Evolutionary conservation across 202 grass and related monocot species (phyloP), one percentile per base, ranked within the genome.

Genomic region (Carex arenaria): DNA sequence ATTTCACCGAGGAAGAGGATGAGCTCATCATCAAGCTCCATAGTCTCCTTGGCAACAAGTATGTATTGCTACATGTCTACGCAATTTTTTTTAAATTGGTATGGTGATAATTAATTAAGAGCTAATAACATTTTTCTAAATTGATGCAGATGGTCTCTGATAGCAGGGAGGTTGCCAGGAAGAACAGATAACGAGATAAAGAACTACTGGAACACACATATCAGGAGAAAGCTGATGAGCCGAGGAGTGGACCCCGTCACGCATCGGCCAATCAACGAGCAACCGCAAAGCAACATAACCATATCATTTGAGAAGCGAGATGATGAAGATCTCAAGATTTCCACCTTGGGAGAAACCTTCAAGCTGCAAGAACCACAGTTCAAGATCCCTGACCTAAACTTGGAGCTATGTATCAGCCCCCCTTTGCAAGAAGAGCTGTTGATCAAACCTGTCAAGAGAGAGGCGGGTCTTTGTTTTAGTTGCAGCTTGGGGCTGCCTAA

Each of bases 121-220:
- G 53, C 80, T 64, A 82, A 82, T 82, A 57, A 23, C 18, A 49
- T 22, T 8, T 19, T 19, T 43, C 3, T 65, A 55, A 70, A 57
- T 80, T 47, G 30, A 28, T 45, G 18, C 90, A 98, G 96, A 87
- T 99, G 96, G 96, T 95, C 93, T 3, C 71, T 99, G 86, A 99
- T 99, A 74, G 96, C 96, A 0, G 93, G 89, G 13, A 90, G 89
- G 65, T 82, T 99, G 23, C 96, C 96, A 0, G 96, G 96, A 10
- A 89, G 96, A 80, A 99, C 95, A 3, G 95, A 98, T 86, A 98
- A 98, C 83, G 95, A 98, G 86, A 98, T 98, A 62, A 98, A 98
- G 89, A 98, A 98, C 89, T 91, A 98, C 86, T 98, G 95, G 95
- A 98, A 98, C 89, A 98, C 95, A 69, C 96, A 95, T 84, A 95